These are phyloP conservation scores for Adansonia digitata DNA, from an alignment of 345 rosid genomes.

Conservation along the genomic window DNA sequence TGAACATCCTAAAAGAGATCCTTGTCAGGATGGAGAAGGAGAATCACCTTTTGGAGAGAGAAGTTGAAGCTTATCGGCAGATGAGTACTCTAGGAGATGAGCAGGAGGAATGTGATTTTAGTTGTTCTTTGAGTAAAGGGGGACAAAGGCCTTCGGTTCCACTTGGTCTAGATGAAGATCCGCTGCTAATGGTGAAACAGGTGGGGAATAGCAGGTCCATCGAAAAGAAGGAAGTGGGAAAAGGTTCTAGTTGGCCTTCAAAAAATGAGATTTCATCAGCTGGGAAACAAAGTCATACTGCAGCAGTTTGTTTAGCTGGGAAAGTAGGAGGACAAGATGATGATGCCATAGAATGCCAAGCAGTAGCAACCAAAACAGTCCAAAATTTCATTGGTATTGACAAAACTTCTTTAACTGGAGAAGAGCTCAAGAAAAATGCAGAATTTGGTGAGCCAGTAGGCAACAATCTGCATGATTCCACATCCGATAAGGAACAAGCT, in stretches of 20 bases:
- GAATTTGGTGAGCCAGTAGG: conserved; percentile 19
- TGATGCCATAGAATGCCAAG: conserved; percentile 14
- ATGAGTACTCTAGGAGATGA: conserved; percentile 33
- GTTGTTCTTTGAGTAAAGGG: conserved; percentile 7
- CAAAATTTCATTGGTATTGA: conserved; percentile 7
- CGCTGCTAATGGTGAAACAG: neutral
- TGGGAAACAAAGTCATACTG: neutral
- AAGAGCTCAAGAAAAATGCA: conserved; percentile 15
- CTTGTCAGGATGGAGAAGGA: conserved; percentile 70
- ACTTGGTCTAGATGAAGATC: conserved; percentile 21
- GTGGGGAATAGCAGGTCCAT: conserved; percentile 10
- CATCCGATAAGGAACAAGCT: conserved; percentile 39
- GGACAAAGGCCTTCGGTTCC: conserved; percentile 15
- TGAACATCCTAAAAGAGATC: conserved; percentile 83
- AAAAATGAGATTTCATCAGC: conserved; percentile 8
- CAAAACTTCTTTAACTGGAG: conserved; percentile 18
- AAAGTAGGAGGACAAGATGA: conserved; percentile 5
- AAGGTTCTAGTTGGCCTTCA: conserved; percentile 11
- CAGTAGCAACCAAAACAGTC: conserved; percentile 3
- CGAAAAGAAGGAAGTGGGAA: conserved; percentile 15
- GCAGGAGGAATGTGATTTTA: conserved; percentile 18
- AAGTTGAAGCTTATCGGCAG: conserved; percentile 61
- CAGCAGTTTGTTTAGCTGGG: conserved; percentile 2
- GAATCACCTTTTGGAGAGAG: conserved; percentile 71
- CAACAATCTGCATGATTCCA: conserved; percentile 4